phyloP scores from a whole-genome alignment of 768 basidiomycete species.

The Auriculariales sp. region DNA sequence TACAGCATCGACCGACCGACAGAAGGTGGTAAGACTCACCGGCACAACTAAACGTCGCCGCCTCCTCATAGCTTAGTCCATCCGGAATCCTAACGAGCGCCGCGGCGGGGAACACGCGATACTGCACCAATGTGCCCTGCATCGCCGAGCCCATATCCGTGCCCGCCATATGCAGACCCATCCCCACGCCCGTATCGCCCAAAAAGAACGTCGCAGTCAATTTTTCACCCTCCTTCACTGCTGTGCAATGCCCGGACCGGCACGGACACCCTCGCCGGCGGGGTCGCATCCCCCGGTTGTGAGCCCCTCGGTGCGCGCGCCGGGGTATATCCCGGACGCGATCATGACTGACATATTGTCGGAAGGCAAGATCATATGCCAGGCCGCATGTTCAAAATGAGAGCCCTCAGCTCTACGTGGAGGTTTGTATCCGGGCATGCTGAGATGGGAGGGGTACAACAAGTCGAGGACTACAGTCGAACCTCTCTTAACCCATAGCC shows the following conservation, averaged over 20 bases:
- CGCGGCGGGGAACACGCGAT: background rate
- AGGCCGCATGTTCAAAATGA: too few relatives aligned
- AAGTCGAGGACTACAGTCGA: too few relatives aligned
- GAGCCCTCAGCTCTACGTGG: too few relatives aligned
- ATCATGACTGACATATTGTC: too few relatives aligned
- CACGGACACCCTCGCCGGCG: background rate
- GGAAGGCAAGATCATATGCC: too few relatives aligned
- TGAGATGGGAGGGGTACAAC: too few relatives aligned
- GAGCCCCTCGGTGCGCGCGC: background rate
- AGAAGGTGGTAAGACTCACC: background rate
- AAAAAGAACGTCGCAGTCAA: background rate
- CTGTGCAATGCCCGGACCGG: background rate
- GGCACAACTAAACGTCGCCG: conserved; percentile 43
- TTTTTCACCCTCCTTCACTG: background rate
- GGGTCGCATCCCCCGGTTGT: background rate
- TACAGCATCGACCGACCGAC: conserved; percentile 29
- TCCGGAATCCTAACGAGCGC: conserved; percentile 34
- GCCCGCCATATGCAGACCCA: background rate
- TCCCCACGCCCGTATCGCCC: background rate
- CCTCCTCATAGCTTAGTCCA: conserved; percentile 51
- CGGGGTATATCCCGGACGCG: background rate
- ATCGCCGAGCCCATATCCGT: too few relatives aligned
- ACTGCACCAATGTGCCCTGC: background rate
- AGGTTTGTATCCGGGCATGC: too few relatives aligned
- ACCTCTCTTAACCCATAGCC: too few relatives aligned